Conservation (phyloP, 441 rosid species). For the Pelargonium australe region DNA sequence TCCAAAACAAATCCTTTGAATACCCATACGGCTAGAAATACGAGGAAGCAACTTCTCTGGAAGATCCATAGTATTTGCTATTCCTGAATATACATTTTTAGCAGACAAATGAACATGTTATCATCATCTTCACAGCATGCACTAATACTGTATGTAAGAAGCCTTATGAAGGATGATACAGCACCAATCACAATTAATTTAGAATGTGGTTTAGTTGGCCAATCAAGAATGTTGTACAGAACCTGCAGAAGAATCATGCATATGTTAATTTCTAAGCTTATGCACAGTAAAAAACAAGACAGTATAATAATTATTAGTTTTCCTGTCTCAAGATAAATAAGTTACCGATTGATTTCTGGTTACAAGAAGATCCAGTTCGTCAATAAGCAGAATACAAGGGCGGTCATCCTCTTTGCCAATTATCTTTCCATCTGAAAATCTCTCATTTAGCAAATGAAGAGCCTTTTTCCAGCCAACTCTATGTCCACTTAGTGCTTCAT, state of each 20-base stretch:
- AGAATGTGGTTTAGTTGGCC: constrained; percentile 90
- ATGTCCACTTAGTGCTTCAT: constrained; percentile 89
- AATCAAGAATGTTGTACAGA: constrained; percentile 82
- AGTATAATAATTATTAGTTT: background rate
- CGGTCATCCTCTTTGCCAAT: constrained; percentile 50
- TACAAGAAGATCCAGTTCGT: constrained; percentile 92
- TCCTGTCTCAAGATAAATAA: constrained; percentile 17
- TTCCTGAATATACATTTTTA: constrained; percentile 39
- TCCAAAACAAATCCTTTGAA: constrained; percentile 92
- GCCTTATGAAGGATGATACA: constrained; percentile 5
- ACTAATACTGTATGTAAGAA: constrained; percentile 9
- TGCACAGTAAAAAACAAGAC: background rate
- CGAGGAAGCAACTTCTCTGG: constrained; percentile 98
- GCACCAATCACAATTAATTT: constrained; percentile 78
- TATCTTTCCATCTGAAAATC: constrained; percentile 67
- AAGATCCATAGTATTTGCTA: constrained; percentile 98
- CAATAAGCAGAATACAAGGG: constrained; percentile 90
- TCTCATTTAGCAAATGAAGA: constrained; percentile 63
- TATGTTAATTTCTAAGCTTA: constrained; percentile 6
- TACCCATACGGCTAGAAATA: constrained; percentile 93
- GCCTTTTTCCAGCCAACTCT: constrained; percentile 93
- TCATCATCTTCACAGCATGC: constrained; percentile 10
- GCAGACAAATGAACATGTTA: background rate
- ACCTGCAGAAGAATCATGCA: constrained; percentile 37
- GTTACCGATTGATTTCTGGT: constrained; percentile 91